phyloP scores from a whole-genome alignment of 2,329 filamentous ascomycete genomes.

The Sporothrix dimorphospora region DNA sequence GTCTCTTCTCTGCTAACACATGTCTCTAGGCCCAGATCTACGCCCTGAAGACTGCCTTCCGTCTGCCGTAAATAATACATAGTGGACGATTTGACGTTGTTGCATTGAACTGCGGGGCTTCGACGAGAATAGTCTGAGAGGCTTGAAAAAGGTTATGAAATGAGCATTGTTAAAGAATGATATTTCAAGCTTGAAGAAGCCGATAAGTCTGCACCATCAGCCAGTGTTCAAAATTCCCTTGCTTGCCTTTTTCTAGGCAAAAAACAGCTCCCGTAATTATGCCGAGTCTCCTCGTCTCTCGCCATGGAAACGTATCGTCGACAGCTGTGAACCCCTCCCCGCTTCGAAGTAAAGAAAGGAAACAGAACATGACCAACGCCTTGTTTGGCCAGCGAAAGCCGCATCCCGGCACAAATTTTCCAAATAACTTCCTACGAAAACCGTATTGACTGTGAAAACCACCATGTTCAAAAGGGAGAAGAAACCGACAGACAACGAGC shows the following conservation, averaged over 20 bases:
- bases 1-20: not conserved
- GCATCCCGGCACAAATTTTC: not conserved
- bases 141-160: not conserved
- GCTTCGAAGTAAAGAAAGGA: not conserved
- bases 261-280: not conserved
- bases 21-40: slow-evolving; percentile 40
- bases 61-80: slow-evolving; percentile 31
- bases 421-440: too few species aligned
- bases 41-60: slow-evolving; percentile 41
- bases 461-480: not conserved
- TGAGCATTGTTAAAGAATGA: not conserved
- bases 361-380: not conserved
- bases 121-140: not conserved
- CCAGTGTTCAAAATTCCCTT: not conserved
- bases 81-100: not conserved
- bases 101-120: not conserved
- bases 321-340: not conserved
- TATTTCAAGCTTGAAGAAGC: not conserved
- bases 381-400: not conserved
- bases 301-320: not conserved
- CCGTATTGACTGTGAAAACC: not conserved
- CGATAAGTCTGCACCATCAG: not conserved
- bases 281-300: not conserved
- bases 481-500: not conserved
- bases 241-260: not conserved